Evolutionary conservation across 2,329 filamentous ascomycete species (phyloP).

Genomic region (Amylocarpus encephaloides): DNA sequence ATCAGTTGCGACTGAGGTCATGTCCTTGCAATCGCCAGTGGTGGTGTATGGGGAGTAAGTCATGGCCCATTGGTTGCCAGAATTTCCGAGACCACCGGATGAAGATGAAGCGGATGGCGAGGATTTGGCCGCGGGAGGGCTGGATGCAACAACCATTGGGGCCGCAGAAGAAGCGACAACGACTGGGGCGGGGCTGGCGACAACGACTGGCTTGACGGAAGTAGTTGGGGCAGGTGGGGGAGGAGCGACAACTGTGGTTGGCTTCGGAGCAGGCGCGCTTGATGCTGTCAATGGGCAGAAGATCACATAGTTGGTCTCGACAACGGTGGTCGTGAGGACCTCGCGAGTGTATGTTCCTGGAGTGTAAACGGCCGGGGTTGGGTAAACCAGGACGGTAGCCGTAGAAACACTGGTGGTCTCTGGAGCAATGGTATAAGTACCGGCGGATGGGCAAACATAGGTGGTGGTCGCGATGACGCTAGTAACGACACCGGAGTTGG

Average conservation of each 20-base stretch:
- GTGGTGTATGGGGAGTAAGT: constrained; percentile 72
- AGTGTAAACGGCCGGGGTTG: constrained; percentile 55
- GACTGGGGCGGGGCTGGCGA: constrained; percentile 39
- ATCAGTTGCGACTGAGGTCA: constrained; percentile 51
- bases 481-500: constrained; percentile 52
- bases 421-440: constrained; percentile 70
- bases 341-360: constrained; percentile 70
- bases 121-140: constrained; percentile 18
- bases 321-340: constrained; percentile 61
- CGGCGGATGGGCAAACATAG: constrained; percentile 65
- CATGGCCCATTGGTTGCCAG: constrained; percentile 54
- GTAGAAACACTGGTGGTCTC: constrained; percentile 54
- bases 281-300: constrained; percentile 61
- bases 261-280: constrained; percentile 24
- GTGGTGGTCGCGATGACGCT: constrained; percentile 63
- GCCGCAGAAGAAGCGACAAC: constrained; percentile 39
- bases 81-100: constrained; percentile 18
- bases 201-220: neutral
- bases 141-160: constrained; percentile 24
- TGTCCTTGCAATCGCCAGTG: constrained; percentile 57
- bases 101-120: constrained; percentile 27
- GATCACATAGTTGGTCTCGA: constrained; percentile 60
- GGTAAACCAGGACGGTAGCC: constrained; percentile 55
- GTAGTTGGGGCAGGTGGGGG: constrained; percentile 2
- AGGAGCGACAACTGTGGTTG: constrained; percentile 14